A percentile compares a stretch with the other conserved stretches of the same genome.
Conservation (phyloP, 2,329 filamentous ascomycete genomes). For the Epichloe typhina region DNA sequence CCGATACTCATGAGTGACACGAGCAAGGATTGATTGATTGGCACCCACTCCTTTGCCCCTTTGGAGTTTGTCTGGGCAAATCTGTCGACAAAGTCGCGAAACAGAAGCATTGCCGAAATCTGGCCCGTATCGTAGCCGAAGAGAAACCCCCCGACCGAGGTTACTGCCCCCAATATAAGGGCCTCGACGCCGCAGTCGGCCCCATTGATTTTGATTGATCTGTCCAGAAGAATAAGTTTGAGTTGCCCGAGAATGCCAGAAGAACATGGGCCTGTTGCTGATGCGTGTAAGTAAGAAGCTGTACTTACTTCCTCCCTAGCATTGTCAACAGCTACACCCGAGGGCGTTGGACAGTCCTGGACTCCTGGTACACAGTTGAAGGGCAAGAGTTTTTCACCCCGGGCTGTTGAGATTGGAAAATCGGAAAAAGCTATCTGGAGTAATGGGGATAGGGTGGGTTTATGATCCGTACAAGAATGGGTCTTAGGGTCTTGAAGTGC, state of each 20-base stretch:
- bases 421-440: neutral
- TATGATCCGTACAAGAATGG: neutral
- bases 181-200: slow-evolving; percentile 28
- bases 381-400: neutral
- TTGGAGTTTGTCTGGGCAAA: slow-evolving; percentile 35
- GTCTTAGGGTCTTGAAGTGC: neutral
- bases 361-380: neutral
- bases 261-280: neutral
- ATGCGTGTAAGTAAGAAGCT: neutral
- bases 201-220: slow-evolving; percentile 29
- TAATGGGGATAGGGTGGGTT: neutral
- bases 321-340: neutral
- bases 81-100: slow-evolving; percentile 39
- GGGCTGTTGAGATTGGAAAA: neutral
- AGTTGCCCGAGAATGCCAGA: neutral
- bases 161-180: slow-evolving; percentile 33
- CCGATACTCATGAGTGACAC: slow-evolving; percentile 45
- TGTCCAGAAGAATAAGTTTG: slow-evolving; percentile 6
- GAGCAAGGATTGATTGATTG: slow-evolving; percentile 35
- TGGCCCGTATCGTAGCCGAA: slow-evolving; percentile 53
- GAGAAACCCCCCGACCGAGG: slow-evolving; percentile 47
- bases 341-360: neutral
- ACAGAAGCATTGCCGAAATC: slow-evolving; percentile 38
- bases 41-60: slow-evolving; percentile 25
- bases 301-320: slow-evolving; percentile 3